Conservation (phyloP, 139 green algal genomes). For the Tetraselmis chui region DNA sequence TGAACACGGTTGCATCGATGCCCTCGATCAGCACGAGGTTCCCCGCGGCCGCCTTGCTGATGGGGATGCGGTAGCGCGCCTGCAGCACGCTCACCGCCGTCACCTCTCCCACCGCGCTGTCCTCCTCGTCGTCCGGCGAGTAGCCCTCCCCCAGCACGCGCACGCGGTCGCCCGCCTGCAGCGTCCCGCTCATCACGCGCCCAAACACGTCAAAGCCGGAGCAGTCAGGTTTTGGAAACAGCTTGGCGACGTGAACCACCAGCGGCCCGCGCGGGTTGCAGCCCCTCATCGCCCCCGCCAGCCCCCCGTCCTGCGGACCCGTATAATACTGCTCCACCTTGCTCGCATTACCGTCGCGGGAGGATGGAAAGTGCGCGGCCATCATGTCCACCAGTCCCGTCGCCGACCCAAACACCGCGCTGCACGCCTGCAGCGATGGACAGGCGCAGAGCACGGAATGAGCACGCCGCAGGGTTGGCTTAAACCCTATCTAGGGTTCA, state of each 20-base stretch:
- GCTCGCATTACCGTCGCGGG: conserved; percentile 44
- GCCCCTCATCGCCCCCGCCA: conserved; percentile 57
- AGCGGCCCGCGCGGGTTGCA: conserved; percentile 83
- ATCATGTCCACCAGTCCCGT: conserved; percentile 89
- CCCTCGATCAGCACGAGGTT: conserved; percentile 88
- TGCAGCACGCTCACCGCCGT: conserved; percentile 63
- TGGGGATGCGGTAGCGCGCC: conserved; percentile 78
- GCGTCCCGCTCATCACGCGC: conserved; percentile 81
- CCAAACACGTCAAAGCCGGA: conserved; percentile 86
- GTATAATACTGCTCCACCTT: conserved; percentile 80
- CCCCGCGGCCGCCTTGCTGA: conserved; percentile 64
- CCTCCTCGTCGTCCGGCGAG: conserved; percentile 97
- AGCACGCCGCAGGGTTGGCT: too few relatives aligned
- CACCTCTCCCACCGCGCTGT: conserved; percentile 66
- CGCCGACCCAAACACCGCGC: conserved; percentile 62
- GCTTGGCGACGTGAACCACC: conserved; percentile 87
- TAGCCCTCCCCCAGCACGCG: conserved; percentile 67
- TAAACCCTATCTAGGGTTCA: too few relatives aligned
- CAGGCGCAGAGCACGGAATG: too few relatives aligned
- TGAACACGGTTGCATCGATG: conserved; percentile 83
- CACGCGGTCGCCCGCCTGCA: conserved; percentile 77
- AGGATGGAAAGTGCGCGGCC: conserved; percentile 72
- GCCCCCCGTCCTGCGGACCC: conserved; percentile 51
- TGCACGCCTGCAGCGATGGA: conserved; percentile 7
- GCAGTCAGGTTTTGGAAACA: conserved; percentile 81